A percentile compares a stretch with the other conserved stretches of the same genome.
These are phyloP conservation scores for Paramecium primaurelia DNA, from an alignment of 73 alveolate genomes.

Conservation along the genomic window DNA sequence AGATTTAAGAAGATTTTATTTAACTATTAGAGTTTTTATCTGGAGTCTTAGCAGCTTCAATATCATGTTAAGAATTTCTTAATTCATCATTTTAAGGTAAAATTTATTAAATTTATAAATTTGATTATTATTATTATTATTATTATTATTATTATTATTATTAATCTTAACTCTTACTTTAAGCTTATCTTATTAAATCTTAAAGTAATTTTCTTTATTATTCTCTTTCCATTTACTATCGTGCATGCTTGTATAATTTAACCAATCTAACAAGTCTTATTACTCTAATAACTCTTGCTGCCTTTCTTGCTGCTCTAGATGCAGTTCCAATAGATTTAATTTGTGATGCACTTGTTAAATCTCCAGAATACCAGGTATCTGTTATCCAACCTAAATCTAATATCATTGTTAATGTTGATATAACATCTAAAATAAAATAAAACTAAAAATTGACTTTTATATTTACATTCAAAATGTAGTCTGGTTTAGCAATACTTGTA, in stretches of 20 bases:
- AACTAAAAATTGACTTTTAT: constrained; percentile 6
- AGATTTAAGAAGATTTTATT: not conserved
- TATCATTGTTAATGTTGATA: constrained; percentile 76
- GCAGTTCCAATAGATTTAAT: constrained; percentile 81
- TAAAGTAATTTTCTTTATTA: constrained; percentile 12
- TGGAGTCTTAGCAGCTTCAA: not conserved
- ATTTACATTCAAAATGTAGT: constrained; percentile 41
- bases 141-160: not conserved
- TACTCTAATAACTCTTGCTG: constrained; percentile 71
- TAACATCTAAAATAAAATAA: constrained; percentile 78
- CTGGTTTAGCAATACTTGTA: constrained; percentile 58
- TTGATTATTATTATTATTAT: not conserved
- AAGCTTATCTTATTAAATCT: not conserved
- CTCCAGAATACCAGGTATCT: constrained; percentile 62
- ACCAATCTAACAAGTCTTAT: constrained; percentile 69
- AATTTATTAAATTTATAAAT: not conserved
- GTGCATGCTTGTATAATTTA: constrained; percentile 64
- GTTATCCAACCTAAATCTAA: constrained; percentile 83
- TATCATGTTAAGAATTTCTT: not conserved
- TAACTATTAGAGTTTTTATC: not conserved
- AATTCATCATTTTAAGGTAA: not conserved
- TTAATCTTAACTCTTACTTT: not conserved
- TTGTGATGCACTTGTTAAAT: constrained; percentile 70
- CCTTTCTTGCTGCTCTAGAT: constrained; percentile 77
- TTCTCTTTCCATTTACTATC: constrained; percentile 14